Conservation (phyloP, 768 basidiomycete genomes). For the Lactarius pseudohatsudake region DNA sequence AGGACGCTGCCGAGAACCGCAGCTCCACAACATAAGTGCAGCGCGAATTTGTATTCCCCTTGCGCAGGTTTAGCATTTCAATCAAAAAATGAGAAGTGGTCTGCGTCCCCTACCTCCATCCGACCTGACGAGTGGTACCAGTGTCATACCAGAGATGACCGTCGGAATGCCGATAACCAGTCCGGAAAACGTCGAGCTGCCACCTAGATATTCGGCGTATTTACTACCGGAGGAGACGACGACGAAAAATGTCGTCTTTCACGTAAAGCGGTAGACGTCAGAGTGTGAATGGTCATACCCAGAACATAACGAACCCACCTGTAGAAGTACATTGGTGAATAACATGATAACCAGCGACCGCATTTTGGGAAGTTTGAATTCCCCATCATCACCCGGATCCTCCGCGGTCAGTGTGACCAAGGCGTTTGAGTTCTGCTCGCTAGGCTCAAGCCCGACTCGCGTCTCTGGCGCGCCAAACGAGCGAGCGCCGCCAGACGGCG, state of each 20-base stretch:
- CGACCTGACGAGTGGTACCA: slow-evolving; percentile 54
- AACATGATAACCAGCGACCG: slow-evolving; percentile 49
- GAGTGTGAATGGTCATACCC: neutral
- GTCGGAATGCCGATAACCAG: slow-evolving; percentile 68
- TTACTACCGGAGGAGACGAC: slow-evolving; percentile 64
- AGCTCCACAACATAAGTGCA: slow-evolving; percentile 53
- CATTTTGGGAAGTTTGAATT: slow-evolving; percentile 50
- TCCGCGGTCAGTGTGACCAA: neutral
- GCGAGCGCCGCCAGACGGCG: neutral
- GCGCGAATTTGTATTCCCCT: slow-evolving; percentile 57
- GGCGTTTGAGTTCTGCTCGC: neutral
- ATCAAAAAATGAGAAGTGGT: neutral
- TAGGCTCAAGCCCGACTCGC: neutral
- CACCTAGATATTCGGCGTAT: slow-evolving; percentile 63
- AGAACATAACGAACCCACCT: slow-evolving; percentile 38
- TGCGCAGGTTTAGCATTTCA: neutral
- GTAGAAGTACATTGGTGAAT: slow-evolving; percentile 44
- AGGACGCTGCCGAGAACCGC: slow-evolving; percentile 57
- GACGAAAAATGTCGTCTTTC: slow-evolving; percentile 67
- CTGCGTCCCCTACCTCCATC: slow-evolving; percentile 49
- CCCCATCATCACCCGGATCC: slow-evolving; percentile 31
- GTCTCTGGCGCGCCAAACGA: neutral
- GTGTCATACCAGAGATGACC: slow-evolving; percentile 54
- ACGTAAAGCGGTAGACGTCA: neutral
- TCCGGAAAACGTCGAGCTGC: slow-evolving; percentile 69